Conservation (phyloP, 2,329 filamentous ascomycete genomes). For the Fusarium sp. region DNA sequence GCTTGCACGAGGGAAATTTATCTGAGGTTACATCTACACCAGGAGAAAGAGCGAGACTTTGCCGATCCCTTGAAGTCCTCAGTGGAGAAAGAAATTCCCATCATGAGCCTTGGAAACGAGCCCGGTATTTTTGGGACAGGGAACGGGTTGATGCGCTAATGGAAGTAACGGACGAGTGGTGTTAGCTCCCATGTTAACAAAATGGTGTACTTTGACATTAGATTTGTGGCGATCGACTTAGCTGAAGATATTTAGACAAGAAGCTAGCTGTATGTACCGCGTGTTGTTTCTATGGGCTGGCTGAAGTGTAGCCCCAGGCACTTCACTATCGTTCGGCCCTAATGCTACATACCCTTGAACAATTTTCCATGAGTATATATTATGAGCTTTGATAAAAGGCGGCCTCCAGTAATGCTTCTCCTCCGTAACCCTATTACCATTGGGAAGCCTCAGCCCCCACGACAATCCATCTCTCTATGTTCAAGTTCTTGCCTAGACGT, state of each 20-base stretch:
- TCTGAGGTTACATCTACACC: neutral
- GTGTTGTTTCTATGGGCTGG: too few relatives aligned
- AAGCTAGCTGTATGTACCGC: too few relatives aligned
- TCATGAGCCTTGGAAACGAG: constrained; percentile 4
- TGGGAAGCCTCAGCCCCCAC: too few relatives aligned
- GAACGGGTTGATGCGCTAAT: constrained; percentile 4
- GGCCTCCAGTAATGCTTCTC: too few relatives aligned
- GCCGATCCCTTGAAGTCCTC: neutral
- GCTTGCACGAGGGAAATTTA: constrained; percentile 1
- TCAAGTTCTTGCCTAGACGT: too few relatives aligned
- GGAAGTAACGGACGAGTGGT: neutral
- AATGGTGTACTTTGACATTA: neutral
- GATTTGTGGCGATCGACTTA: neutral
- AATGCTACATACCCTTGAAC: too few relatives aligned
- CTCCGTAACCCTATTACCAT: too few relatives aligned
- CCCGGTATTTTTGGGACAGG: constrained; percentile 11
- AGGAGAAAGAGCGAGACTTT: constrained; percentile 7
- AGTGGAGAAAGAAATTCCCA: neutral
- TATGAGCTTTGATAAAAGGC: too few relatives aligned
- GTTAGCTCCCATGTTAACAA: neutral
- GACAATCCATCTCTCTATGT: too few relatives aligned
- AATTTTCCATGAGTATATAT: too few relatives aligned
- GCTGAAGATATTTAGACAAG: neutral
- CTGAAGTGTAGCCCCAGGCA: too few relatives aligned
- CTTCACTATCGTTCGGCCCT: too few relatives aligned